Conservation (phyloP, 768 basidiomycete species). For the Lactifluus echinatus region DNA sequence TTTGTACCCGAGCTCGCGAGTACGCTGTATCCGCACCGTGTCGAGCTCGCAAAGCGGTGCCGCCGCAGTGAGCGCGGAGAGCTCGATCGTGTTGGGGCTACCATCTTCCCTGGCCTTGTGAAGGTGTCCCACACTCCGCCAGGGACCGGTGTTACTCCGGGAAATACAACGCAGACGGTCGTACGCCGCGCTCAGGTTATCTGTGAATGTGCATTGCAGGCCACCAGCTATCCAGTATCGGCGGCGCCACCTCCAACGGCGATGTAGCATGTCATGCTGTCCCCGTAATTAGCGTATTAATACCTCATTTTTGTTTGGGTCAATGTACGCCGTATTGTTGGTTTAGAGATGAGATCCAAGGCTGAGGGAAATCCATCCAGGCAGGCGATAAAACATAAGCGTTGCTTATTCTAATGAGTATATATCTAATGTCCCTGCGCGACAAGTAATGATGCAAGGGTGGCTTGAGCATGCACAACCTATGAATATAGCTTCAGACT, state of each 20-base stretch:
- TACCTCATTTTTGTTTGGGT: neutral
- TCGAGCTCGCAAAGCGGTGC: constrained; percentile 81
- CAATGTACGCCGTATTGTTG: neutral
- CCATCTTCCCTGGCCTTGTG: constrained; percentile 82
- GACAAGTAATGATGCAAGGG: constrained; percentile 70
- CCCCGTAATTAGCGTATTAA: neutral
- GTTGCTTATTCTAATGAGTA: constrained; percentile 4
- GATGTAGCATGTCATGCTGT: neutral
- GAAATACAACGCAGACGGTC: constrained; percentile 57
- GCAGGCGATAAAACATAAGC: neutral
- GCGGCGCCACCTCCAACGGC: neutral
- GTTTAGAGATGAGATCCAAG: neutral
- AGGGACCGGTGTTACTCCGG: constrained; percentile 29
- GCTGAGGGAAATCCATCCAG: neutral
- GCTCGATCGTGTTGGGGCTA: constrained; percentile 67
- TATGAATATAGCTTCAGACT: too few relatives aligned
- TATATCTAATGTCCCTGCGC: constrained; percentile 30
- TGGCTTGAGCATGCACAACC: constrained; percentile 81
- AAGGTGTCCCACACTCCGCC: constrained; percentile 51
- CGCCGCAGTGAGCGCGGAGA: constrained; percentile 67
- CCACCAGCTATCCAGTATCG: constrained; percentile 11
- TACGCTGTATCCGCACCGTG: constrained; percentile 64
- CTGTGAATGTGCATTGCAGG: constrained; percentile 68
- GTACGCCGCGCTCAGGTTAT: constrained; percentile 81
- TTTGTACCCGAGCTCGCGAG: constrained; percentile 80